Percentiles rank a stretch among this genome's conserved stretches.
Conservation (phyloP, 2,329 filamentous ascomycete genomes). For the Rugonectria rugulosa region DNA sequence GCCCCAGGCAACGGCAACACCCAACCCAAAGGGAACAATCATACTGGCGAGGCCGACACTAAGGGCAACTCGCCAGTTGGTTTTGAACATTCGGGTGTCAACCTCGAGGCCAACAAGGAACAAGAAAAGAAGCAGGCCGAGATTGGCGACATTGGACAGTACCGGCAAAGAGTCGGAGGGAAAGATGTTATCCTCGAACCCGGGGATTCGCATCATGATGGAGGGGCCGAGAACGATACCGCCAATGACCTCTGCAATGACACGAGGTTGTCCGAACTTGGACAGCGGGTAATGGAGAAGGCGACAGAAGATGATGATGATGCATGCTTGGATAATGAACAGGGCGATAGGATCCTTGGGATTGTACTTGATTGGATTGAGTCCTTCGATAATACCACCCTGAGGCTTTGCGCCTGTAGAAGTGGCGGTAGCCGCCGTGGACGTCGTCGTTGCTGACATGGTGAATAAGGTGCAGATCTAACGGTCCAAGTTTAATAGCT, state of each 20-base stretch:
- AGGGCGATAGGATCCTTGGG: slow-evolving; percentile 73
- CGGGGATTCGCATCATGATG: slow-evolving; percentile 85
- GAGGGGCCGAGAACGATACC: slow-evolving; percentile 87
- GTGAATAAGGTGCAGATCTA: slow-evolving; percentile 2
- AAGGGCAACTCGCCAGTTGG: slow-evolving; percentile 81
- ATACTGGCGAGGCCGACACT: slow-evolving; percentile 83
- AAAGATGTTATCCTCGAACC: slow-evolving; percentile 80
- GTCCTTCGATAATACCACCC: slow-evolving; percentile 73
- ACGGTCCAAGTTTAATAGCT: no score
- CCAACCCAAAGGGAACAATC: slow-evolving; percentile 82
- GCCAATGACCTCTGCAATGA: slow-evolving; percentile 86
- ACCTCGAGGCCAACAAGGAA: slow-evolving; percentile 91
- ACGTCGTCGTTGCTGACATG: slow-evolving; percentile 33
- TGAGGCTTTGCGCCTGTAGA: slow-evolving; percentile 49
- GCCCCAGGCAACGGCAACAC: slow-evolving; percentile 81
- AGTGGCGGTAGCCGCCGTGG: slow-evolving; percentile 39
- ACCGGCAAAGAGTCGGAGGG: slow-evolving; percentile 77
- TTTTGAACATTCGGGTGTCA: slow-evolving; percentile 77
- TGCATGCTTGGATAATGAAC: slow-evolving; percentile 46
- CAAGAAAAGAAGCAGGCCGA: slow-evolving; percentile 84
- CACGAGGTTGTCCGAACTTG: slow-evolving; percentile 79
- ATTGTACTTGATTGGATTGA: slow-evolving; percentile 73
- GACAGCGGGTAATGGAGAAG: slow-evolving; percentile 77
- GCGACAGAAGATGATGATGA: slow-evolving; percentile 58
- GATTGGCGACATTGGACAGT: slow-evolving; percentile 79